These are phyloP conservation scores for Apiospora pterosperma DNA, from an alignment of 2,329 filamentous ascomycete species.

Conservation along the genomic window DNA sequence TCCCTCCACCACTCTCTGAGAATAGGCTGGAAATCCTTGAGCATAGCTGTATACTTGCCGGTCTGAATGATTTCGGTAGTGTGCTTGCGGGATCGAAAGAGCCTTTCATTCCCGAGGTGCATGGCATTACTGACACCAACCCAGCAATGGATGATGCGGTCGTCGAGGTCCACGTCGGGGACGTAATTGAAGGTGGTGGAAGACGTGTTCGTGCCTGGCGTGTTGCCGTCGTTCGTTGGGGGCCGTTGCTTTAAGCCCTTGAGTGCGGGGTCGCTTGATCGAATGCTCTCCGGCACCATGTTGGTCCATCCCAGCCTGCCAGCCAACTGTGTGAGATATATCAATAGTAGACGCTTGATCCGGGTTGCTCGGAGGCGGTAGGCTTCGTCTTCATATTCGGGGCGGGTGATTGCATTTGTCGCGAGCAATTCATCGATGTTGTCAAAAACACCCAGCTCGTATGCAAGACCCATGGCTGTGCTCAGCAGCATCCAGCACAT, in stretches of 20 bases:
- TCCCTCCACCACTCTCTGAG: constrained; percentile 76
- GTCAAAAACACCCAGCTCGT: constrained; percentile 94
- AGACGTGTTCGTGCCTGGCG: constrained; percentile 57
- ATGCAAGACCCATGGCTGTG: constrained; percentile 83
- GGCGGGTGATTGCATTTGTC: constrained; percentile 55
- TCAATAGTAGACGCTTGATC: constrained; percentile 80
- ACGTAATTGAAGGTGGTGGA: constrained; percentile 63
- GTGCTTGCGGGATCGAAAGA: constrained; percentile 84
- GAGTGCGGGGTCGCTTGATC: constrained; percentile 55
- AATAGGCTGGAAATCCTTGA: constrained; percentile 78
- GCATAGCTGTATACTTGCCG: constrained; percentile 75
- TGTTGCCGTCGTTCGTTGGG: constrained; percentile 52
- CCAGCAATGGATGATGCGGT: constrained; percentile 83
- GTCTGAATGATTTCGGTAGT: constrained; percentile 87
- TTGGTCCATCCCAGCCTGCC: constrained; percentile 89
- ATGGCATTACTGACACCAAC: constrained; percentile 89
- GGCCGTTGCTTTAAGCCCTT: constrained; percentile 41
- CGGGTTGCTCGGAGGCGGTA: constrained; percentile 76
- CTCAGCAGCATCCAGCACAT: constrained; percentile 99
- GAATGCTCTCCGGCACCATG: constrained; percentile 74
- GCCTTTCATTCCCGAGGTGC: constrained; percentile 81
- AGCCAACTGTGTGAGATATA: constrained; percentile 92
- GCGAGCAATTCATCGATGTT: constrained; percentile 71
- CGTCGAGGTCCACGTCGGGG: constrained; percentile 62
- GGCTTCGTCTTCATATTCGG: constrained; percentile 69